phyloP scores from a whole-genome alignment of 2,329 filamentous ascomycete species.

The Akanthomyces muscarius region DNA sequence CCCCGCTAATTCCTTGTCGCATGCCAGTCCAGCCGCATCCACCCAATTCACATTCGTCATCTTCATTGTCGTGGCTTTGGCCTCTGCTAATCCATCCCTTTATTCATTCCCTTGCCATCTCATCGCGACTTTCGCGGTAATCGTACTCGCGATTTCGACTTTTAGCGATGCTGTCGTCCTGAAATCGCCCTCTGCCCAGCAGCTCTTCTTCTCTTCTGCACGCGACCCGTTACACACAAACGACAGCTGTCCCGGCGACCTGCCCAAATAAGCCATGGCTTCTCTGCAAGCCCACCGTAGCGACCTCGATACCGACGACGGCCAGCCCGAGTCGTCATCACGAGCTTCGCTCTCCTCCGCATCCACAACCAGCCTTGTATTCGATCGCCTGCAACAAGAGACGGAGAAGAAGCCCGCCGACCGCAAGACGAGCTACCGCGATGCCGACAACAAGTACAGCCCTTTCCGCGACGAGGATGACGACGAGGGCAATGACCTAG shows the following conservation, averaged over 20 bases:
- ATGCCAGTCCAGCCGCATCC: conserved; percentile 8
- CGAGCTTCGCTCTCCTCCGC: conserved; percentile 65
- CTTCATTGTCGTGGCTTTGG: background rate
- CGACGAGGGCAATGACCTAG: conserved; percentile 37
- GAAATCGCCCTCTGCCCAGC: conserved; percentile 2
- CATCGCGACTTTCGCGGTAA: background rate
- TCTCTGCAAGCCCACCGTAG: background rate
- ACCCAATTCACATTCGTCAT: background rate
- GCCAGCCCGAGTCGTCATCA: conserved; percentile 34
- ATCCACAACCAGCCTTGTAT: conserved; percentile 80
- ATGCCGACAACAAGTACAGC: conserved; percentile 39
- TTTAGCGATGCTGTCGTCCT: conserved; percentile 3
- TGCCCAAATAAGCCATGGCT: conserved; percentile 7
- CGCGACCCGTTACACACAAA: background rate
- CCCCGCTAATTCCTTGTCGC: background rate
- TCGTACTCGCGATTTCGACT: background rate
- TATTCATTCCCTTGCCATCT: background rate
- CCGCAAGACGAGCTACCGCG: conserved; percentile 15
- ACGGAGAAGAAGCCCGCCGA: conserved; percentile 30
- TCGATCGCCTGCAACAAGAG: conserved; percentile 68
- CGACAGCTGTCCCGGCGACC: background rate
- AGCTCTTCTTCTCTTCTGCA: background rate
- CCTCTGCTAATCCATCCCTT: background rate
- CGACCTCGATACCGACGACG: conserved; percentile 2
- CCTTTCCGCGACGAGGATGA: conserved; percentile 30